phyloP scores from a whole-genome alignment of 108 stramenopile species.

The Cyclotella kingstonii region DNA sequence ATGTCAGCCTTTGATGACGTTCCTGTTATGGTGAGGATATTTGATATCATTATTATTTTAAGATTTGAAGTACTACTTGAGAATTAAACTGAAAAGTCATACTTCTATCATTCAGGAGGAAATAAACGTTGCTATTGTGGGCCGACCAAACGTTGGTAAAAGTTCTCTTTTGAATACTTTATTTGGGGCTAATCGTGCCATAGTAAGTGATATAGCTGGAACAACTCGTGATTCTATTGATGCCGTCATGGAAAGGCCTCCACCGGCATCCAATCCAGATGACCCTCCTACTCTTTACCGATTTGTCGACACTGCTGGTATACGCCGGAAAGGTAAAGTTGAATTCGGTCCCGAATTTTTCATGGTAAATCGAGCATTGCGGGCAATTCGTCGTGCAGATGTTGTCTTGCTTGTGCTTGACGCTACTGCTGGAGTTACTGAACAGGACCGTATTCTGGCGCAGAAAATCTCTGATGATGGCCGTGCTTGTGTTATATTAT shows the following conservation, averaged over 20 bases:
- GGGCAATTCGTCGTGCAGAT: constrained; percentile 94
- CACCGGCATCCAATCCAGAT: constrained; percentile 44
- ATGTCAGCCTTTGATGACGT: constrained; percentile 73
- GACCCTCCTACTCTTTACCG: constrained; percentile 79
- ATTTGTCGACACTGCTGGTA: constrained; percentile 98
- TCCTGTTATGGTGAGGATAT: constrained; percentile 17
- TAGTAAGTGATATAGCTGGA: constrained; percentile 94
- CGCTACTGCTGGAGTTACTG: constrained; percentile 93
- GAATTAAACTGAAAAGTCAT: no score
- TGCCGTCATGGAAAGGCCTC: constrained; percentile 87
- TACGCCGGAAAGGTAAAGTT: constrained; percentile 93
- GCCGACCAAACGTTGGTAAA: constrained; percentile 98
- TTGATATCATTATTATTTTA: not conserved
- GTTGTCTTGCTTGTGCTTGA: constrained; percentile 93
- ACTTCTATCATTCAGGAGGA: constrained; percentile 49
- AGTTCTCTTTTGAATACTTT: constrained; percentile 88
- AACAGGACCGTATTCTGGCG: constrained; percentile 93
- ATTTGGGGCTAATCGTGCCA: constrained; percentile 87
- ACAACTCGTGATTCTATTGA: constrained; percentile 98
- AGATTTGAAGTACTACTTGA: no score
- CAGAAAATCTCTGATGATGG: constrained; percentile 94
- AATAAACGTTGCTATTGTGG: constrained; percentile 95
- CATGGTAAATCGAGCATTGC: constrained; percentile 96
- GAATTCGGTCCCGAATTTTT: constrained; percentile 95
- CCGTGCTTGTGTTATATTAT: constrained; percentile 92